phyloP scores from a whole-genome alignment of 768 basidiomycete genomes.

The Floccularia luteovirens region DNA sequence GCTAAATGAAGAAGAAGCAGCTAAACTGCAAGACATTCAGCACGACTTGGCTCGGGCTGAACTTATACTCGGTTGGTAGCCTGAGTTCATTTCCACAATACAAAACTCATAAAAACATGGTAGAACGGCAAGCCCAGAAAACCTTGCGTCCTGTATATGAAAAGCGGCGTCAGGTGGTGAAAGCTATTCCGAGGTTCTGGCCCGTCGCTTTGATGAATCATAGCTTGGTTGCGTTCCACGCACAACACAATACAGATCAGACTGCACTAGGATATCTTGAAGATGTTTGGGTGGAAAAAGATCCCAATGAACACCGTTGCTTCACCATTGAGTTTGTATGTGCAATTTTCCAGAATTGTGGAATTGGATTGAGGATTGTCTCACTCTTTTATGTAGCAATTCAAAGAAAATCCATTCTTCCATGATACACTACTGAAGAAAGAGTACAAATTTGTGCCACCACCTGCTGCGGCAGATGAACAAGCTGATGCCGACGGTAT shows the following conservation, averaged over 20 bases:
- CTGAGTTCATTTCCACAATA: not conserved
- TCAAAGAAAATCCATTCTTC: constrained; percentile 86
- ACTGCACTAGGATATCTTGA: constrained; percentile 78
- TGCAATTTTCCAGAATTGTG: constrained; percentile 1
- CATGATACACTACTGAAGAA: constrained; percentile 70
- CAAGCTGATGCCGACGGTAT: constrained; percentile 68
- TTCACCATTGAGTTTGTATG: constrained; percentile 85
- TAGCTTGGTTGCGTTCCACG: constrained; percentile 50
- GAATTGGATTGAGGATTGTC: too few species aligned
- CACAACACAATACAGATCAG: constrained; percentile 70
- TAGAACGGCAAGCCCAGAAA: constrained; percentile 60
- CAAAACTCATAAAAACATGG: constrained; percentile 6
- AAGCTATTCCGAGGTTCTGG: constrained; percentile 76
- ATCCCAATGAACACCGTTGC: constrained; percentile 67
- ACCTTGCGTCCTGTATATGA: constrained; percentile 57
- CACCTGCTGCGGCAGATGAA: constrained; percentile 44
- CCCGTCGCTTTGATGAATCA: constrained; percentile 79
- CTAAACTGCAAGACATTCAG: constrained; percentile 57
- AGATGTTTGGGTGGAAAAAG: constrained; percentile 77
- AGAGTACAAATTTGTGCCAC: constrained; percentile 66
- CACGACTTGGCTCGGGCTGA: constrained; percentile 67
- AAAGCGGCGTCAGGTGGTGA: constrained; percentile 59
- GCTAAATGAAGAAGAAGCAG: constrained; percentile 64
- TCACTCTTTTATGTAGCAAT: constrained; percentile 51
- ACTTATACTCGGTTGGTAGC: constrained; percentile 58